A percentile compares a stretch with the other conserved stretches of the same genome.
Evolutionary conservation across 495 filamentous ascomycete genomes (phyloP).

Genomic region (Cenococcum geophilum): DNA sequence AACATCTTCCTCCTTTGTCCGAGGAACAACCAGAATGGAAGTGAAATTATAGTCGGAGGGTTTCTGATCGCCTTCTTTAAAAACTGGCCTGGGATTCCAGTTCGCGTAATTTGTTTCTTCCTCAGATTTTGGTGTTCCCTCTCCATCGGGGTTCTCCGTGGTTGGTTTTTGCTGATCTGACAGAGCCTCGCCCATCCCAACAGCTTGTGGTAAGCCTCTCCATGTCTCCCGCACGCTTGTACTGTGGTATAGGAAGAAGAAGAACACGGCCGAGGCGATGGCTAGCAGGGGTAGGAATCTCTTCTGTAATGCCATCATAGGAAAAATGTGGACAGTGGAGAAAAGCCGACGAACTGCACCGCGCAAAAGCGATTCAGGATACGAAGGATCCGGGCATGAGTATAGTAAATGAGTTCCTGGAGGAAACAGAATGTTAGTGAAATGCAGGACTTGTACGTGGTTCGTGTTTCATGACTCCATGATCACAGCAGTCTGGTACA

Average conservation of each 20-base stretch:
- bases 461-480: no score
- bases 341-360: not conserved
- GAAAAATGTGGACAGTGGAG: not conserved
- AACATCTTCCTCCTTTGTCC: constrained; percentile 51
- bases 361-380: not conserved
- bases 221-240: constrained; percentile 21
- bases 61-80: constrained; percentile 24
- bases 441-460: not conserved
- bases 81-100: constrained; percentile 27
- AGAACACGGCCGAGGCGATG: constrained; percentile 15
- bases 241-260: constrained; percentile 26
- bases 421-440: not conserved
- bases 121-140: not conserved
- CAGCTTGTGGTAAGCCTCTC: constrained; percentile 24
- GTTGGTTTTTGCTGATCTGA: not conserved
- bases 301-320: constrained; percentile 3
- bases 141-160: not conserved
- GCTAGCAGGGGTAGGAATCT: constrained; percentile 22
- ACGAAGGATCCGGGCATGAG: not conserved
- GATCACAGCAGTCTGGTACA: not conserved
- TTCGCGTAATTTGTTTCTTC: constrained; percentile 15
- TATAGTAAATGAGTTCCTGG: not conserved
- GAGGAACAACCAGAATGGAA: constrained; percentile 53
- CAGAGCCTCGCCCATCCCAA: constrained; percentile 26
- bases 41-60: constrained; percentile 37